phyloP scores from a whole-genome alignment of 768 basidiomycete genomes.

The Neoboletus brunneissimus region DNA sequence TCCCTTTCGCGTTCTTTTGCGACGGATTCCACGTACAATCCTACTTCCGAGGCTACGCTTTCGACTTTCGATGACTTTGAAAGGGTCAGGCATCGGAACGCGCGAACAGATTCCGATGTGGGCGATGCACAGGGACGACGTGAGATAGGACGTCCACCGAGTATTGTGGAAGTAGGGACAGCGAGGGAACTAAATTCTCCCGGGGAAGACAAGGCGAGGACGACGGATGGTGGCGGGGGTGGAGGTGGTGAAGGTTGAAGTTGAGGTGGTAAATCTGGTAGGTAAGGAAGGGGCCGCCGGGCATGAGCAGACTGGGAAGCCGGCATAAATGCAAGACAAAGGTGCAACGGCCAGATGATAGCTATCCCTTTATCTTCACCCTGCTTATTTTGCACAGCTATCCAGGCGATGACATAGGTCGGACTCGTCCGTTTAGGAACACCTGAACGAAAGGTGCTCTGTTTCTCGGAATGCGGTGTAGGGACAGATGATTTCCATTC shows the following conservation, averaged over 20 bases:
- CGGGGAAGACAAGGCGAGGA: constrained; percentile 21
- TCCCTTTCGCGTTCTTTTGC: constrained; percentile 77
- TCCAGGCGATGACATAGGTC: constrained; percentile 65
- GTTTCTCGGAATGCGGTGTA: constrained; percentile 19
- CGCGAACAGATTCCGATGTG: constrained; percentile 39
- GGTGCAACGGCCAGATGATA: constrained; percentile 66
- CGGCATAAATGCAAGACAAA: constrained; percentile 50
- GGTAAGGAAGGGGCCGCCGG: constrained; percentile 45
- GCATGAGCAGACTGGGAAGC: constrained; percentile 36
- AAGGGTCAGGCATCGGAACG: constrained; percentile 51
- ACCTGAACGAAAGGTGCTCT: constrained; percentile 18
- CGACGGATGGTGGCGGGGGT: constrained; percentile 35
- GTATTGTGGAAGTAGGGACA: constrained; percentile 8
- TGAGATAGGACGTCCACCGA: constrained; percentile 29
- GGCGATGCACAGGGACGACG: constrained; percentile 34
- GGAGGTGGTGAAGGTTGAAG: constrained; percentile 54
- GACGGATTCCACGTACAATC: constrained; percentile 70
- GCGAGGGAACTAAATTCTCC: not conserved
- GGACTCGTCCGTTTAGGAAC: constrained; percentile 18
- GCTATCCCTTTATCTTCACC: constrained; percentile 77
- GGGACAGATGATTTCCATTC: constrained; percentile 39
- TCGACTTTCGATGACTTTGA: constrained; percentile 49
- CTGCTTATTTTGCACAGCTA: constrained; percentile 71
- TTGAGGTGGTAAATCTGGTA: constrained; percentile 64
- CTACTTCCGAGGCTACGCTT: constrained; percentile 57